A percentile compares a stretch with the other conserved stretches of the same genome.
Evolutionary conservation across 257 asterid genomes (phyloP).

Genomic region (Buddleja alternifolia): DNA sequence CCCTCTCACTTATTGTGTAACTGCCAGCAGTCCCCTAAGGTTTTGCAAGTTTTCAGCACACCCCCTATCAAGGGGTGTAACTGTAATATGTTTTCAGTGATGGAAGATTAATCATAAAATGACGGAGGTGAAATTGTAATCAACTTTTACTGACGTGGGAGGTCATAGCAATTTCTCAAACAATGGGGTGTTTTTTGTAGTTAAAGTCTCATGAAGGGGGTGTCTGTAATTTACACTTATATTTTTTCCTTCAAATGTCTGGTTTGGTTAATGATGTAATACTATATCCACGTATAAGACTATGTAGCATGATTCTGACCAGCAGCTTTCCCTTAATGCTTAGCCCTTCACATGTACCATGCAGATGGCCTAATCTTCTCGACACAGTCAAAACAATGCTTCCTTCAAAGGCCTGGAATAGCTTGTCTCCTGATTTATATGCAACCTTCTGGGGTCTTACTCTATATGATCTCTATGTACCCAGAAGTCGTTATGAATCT

Average conservation of each 20-base stretch:
- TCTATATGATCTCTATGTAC: constrained; percentile 93
- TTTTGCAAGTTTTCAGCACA: too few species aligned
- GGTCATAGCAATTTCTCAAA: too few species aligned
- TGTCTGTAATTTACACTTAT: too few species aligned
- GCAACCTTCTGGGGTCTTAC: constrained; percentile 99
- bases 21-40: too few species aligned
- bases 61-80: too few species aligned
- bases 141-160: too few species aligned
- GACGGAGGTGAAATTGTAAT: too few species aligned
- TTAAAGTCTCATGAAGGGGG: too few species aligned
- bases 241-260: not conserved
- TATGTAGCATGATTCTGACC: constrained; percentile 7
- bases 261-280: constrained; percentile 20
- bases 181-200: too few species aligned
- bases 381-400: constrained; percentile 87
- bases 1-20: too few species aligned
- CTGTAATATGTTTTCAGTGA: too few species aligned
- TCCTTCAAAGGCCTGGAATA: constrained; percentile 98
- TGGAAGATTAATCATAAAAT: too few species aligned
- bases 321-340: constrained; percentile 28
- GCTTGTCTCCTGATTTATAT: constrained; percentile 95
- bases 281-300: not conserved
- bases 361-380: constrained; percentile 93
- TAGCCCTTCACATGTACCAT: constrained; percentile 23
- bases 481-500: constrained; percentile 85